These are phyloP conservation scores for Trypanosomatidae sp. DNA, from an alignment of 208 protist genomes.

Conservation along the genomic window DNA sequence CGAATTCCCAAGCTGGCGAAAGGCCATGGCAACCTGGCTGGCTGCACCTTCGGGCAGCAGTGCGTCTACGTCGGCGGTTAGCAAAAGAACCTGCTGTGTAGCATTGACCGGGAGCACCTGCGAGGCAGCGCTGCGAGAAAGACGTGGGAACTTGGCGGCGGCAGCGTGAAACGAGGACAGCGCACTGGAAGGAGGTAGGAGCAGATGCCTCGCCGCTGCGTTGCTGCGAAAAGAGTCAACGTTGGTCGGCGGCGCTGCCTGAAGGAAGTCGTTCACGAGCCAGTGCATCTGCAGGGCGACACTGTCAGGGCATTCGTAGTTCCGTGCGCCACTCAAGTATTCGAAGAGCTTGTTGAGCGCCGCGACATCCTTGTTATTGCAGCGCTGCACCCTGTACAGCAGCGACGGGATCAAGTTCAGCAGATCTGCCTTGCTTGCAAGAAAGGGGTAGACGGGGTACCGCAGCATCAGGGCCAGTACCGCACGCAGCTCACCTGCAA, in stretches of 20 bases:
- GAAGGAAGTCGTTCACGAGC: slow-evolving; percentile 38
- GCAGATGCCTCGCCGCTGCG: background rate
- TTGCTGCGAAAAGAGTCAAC: slow-evolving; percentile 2
- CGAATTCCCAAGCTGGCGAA: slow-evolving; percentile 4
- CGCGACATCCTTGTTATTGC: slow-evolving; percentile 31
- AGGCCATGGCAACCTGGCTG: slow-evolving; percentile 15
- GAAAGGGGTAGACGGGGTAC: slow-evolving; percentile 32
- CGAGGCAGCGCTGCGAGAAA: background rate
- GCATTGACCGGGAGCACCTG: slow-evolving; percentile 20
- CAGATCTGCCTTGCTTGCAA: slow-evolving; percentile 18
- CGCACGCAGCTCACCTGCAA: slow-evolving; percentile 25
- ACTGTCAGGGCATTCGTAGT: slow-evolving; percentile 16
- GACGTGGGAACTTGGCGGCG: slow-evolving; percentile 20
- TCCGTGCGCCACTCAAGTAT: slow-evolving; percentile 16
- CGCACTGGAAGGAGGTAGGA: slow-evolving; percentile 4
- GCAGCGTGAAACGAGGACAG: slow-evolving; percentile 22
- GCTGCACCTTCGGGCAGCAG: slow-evolving; percentile 27
- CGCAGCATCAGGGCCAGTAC: slow-evolving; percentile 41
- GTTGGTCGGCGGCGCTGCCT: slow-evolving; percentile 1
- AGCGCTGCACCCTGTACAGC: slow-evolving; percentile 71
- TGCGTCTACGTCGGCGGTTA: slow-evolving; percentile 36
- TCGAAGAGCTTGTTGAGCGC: slow-evolving; percentile 42
- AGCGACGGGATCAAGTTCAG: slow-evolving; percentile 50
- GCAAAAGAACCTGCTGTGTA: slow-evolving; percentile 28
- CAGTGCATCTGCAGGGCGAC: slow-evolving; percentile 31